A percentile compares a stretch with the other conserved stretches of the same genome.
Conservation (phyloP, 179 eudicot species). For the Heliamphora pulchella region DNA sequence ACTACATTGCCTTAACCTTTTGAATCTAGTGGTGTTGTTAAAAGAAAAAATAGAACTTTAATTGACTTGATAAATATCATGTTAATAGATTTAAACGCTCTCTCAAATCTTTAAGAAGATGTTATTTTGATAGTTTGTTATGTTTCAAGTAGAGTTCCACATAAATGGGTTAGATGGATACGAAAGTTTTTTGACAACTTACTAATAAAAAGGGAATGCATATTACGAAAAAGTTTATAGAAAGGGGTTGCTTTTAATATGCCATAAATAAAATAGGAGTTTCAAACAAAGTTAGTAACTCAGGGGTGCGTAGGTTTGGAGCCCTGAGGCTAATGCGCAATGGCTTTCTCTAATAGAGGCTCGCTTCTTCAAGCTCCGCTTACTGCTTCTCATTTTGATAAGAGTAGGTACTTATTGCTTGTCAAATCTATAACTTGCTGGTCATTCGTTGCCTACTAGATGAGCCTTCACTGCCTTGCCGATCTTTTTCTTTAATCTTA, state of each 20-base stretch:
- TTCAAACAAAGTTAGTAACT: background rate
- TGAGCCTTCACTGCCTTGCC: background rate
- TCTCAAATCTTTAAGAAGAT: no score
- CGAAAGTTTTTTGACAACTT: no score
- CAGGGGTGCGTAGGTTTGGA: background rate
- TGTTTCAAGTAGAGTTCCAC: no score
- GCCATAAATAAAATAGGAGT: background rate
- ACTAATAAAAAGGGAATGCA: no score
- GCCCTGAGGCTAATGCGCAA: background rate
- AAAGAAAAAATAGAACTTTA: no score
- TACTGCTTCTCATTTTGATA: background rate
- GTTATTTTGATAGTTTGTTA: no score
- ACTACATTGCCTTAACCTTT: no score
- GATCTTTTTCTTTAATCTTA: background rate
- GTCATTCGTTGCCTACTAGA: background rate
- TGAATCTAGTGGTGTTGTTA: no score
- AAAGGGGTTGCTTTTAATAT: background rate
- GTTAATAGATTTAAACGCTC: no score
- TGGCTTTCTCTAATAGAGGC: background rate
- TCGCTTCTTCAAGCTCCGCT: conserved; percentile 2
- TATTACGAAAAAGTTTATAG: background rate
- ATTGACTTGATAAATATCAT: no score
- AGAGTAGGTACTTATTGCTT: background rate
- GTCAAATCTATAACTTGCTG: background rate
- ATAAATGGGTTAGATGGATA: no score